Percentiles rank a stretch among this genome's conserved stretches.
Conservation (phyloP, 2,329 filamentous ascomycete genomes). For the Xylariaceae sp. region DNA sequence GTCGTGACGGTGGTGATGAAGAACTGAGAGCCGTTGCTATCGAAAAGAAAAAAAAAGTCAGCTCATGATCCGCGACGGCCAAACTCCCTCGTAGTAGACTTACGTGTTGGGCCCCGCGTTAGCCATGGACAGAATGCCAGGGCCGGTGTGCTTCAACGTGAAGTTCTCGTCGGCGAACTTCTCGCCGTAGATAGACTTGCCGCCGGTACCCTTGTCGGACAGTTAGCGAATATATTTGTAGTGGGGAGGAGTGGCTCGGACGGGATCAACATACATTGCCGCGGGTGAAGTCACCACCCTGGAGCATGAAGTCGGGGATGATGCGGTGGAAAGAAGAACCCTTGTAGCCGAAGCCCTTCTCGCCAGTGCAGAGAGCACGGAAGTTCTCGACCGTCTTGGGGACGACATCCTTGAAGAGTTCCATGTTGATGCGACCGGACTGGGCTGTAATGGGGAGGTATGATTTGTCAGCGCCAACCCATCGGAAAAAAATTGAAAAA, state of each 20-base stretch:
- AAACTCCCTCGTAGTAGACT: slow-evolving; percentile 34
- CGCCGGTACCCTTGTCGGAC: slow-evolving; percentile 73
- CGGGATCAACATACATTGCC: slow-evolving; percentile 69
- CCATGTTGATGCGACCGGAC: slow-evolving; percentile 81
- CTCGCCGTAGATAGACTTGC: slow-evolving; percentile 93
- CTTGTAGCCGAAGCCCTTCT: slow-evolving; percentile 82
- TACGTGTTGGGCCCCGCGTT: slow-evolving; percentile 94
- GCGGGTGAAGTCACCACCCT: slow-evolving; percentile 94
- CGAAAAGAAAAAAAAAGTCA: slow-evolving; percentile 40
- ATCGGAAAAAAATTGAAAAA: too few species aligned
- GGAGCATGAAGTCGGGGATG: slow-evolving; percentile 92
- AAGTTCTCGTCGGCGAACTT: slow-evolving; percentile 97
- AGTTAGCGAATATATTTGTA: slow-evolving; percentile 5
- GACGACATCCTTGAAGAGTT: slow-evolving; percentile 81
- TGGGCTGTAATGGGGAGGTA: slow-evolving; percentile 59
- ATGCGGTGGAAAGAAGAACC: slow-evolving; percentile 89
- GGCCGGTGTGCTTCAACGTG: slow-evolving; percentile 69
- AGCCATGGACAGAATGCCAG: slow-evolving; percentile 89
- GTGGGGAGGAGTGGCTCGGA: neutral
- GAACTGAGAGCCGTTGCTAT: slow-evolving; percentile 96
- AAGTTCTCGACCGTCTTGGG: slow-evolving; percentile 90
- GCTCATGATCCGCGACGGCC: too few species aligned
- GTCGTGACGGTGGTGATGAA: slow-evolving; percentile 95
- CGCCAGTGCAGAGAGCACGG: slow-evolving; percentile 77
- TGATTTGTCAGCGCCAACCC: slow-evolving; percentile 3